A percentile compares a stretch with the other conserved stretches of the same genome.
phyloP scores from a whole-genome alignment of 2,329 filamentous ascomycete genomes.

The Cryoendolithus antarcticus region DNA sequence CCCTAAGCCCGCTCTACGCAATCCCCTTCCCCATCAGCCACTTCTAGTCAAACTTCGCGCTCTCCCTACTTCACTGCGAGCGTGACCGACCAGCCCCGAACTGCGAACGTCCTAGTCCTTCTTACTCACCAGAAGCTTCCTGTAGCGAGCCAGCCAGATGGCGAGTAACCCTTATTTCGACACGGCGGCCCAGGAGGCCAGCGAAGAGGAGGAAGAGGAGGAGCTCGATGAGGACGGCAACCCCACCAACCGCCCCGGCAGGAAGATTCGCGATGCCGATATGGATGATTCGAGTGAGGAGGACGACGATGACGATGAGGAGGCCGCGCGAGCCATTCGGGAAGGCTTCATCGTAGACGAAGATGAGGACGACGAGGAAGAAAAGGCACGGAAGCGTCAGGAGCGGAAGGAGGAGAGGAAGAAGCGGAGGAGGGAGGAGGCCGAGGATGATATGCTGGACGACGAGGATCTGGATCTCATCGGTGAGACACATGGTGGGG shows the following conservation, averaged over 20 bases:
- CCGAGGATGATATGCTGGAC: slow-evolving; percentile 74
- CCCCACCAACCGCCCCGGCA: slow-evolving; percentile 13
- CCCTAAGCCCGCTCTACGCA: no score
- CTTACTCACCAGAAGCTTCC: no score
- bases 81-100: no score
- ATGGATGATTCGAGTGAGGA: slow-evolving; percentile 83
- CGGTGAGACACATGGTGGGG: slow-evolving; percentile 63
- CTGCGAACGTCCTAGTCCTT: no score
- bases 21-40: no score
- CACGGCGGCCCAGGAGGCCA: slow-evolving; percentile 73
- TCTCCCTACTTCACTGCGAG: no score
- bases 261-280: slow-evolving; percentile 24
- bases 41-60: no score
- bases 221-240: slow-evolving; percentile 60
- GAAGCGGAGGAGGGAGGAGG: slow-evolving; percentile 61
- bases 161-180: slow-evolving; percentile 53
- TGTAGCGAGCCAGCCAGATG: slow-evolving; percentile 3
- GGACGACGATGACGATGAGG: slow-evolving; percentile 75
- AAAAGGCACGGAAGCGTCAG: slow-evolving; percentile 48
- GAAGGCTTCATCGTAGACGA: slow-evolving; percentile 96
- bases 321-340: slow-evolving; percentile 62
- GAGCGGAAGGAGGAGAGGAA: slow-evolving; percentile 52
- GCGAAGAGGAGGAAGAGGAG: slow-evolving; percentile 73
- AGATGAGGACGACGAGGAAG: slow-evolving; percentile 61
- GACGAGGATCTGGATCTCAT: slow-evolving; percentile 96